Percentiles rank a stretch among this genome's conserved stretches.
phyloP scores from a whole-genome alignment of 495 filamentous ascomycete genomes.

The Staphylotrichum longicolle region DNA sequence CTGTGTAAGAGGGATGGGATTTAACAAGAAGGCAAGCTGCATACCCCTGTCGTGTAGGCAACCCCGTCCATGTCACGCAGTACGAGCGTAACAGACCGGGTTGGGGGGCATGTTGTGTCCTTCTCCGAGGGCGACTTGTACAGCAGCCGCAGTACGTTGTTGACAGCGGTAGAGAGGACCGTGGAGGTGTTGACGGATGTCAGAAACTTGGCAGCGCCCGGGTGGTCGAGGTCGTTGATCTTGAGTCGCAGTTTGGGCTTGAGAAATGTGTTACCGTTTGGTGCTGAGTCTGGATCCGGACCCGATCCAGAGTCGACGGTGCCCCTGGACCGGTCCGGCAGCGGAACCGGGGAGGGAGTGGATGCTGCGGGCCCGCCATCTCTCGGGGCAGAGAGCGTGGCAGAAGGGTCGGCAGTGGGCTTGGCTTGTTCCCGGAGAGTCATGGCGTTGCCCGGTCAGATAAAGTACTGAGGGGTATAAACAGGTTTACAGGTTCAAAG shows the following conservation, averaged over 20 bases:
- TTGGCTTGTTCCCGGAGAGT: slow-evolving; percentile 5
- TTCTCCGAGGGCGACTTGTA: slow-evolving; percentile 49
- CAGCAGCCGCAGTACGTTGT: slow-evolving; percentile 61
- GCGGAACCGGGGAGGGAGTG: not conserved
- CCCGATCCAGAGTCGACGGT: not conserved
- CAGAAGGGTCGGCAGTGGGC: too few species aligned
- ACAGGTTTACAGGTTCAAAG: not conserved
- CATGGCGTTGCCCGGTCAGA: not conserved
- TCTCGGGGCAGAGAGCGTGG: too few species aligned
- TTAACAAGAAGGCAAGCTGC: not conserved
- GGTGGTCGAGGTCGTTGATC: slow-evolving; percentile 65
- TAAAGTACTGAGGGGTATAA: not conserved
- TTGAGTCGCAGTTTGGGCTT: slow-evolving; percentile 69
- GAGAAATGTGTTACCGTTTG: slow-evolving; percentile 29
- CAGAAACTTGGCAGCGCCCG: slow-evolving; percentile 63
- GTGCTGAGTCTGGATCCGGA: not conserved
- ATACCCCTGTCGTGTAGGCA: slow-evolving; percentile 76
- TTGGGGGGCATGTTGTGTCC: slow-evolving; percentile 44
- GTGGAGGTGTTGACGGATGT: slow-evolving; percentile 53
- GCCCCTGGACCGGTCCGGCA: slow-evolving; percentile 2
- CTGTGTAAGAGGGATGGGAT: not conserved
- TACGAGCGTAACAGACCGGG: slow-evolving; percentile 83
- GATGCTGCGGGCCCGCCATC: not conserved
- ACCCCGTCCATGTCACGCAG: slow-evolving; percentile 76
- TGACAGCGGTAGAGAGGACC: slow-evolving; percentile 60